Conservation (phyloP, 1,284 basidiomycete genomes). For the Ceratobasidium theobromae region DNA sequence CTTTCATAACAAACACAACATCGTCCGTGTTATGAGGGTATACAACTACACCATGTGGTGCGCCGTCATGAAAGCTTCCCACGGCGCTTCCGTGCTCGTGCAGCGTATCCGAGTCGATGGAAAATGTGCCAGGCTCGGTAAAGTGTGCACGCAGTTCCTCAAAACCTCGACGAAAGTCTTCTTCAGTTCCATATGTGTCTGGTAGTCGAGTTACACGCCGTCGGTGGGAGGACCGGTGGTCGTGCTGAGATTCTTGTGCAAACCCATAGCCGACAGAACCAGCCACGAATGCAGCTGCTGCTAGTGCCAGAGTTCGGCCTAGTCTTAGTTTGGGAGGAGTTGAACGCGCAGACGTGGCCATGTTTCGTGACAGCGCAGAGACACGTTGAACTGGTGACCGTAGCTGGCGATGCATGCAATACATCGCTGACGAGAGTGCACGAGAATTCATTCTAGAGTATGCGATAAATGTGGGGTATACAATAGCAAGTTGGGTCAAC, state of each 20-base stretch:
- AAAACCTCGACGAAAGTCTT: conserved; percentile 36
- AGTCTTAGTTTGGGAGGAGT: conserved; percentile 21
- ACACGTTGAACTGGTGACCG: background rate
- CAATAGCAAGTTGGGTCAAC: background rate
- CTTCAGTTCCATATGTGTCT: conserved; percentile 33
- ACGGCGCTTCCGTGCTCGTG: conserved; percentile 35
- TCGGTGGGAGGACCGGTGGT: conserved; percentile 26
- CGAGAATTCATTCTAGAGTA: conserved; percentile 14
- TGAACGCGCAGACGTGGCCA: background rate
- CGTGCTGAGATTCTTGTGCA: background rate
- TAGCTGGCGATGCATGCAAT: conserved; percentile 3
- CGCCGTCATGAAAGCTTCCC: conserved; percentile 43
- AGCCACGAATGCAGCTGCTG: conserved; percentile 15
- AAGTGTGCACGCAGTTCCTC: conserved; percentile 31
- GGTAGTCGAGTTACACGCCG: conserved; percentile 16
- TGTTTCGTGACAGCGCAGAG: background rate
- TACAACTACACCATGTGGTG: conserved; percentile 52
- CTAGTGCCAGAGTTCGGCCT: conserved; percentile 19
- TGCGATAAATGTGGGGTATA: conserved; percentile 3
- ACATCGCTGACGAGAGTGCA: background rate
- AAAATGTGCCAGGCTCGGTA: conserved; percentile 28
- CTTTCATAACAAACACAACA: conserved; percentile 65
- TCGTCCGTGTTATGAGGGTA: conserved; percentile 55
- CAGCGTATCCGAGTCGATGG: conserved; percentile 31
- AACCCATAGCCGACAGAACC: conserved; percentile 25